Base-by-base conservation (phyloP, 441 rosid genomes). In the Caryocar brasiliense region DNA sequence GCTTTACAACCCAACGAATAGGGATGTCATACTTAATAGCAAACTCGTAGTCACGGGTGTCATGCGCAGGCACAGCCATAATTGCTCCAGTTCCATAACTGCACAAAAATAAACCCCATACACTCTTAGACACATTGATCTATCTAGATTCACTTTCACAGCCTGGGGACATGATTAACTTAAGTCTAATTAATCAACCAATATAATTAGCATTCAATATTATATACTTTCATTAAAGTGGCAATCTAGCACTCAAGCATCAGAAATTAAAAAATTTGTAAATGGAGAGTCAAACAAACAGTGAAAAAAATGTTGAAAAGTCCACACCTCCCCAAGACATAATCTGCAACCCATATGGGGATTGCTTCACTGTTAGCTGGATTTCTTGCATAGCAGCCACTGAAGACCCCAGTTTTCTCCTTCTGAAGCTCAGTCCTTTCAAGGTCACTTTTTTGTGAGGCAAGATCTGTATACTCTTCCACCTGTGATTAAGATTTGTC, bases 31-130 rank as follows among this genome's bases (percentile, higher is more conserved):
- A 83, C 74, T 78, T 85, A 36, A 67, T 36, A 17, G 98, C 96
- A 76, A 91, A 91, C 66, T 87, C 95, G 62, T 73, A 54, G 62
- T 91, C 98, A 51, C 95, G 82, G 11, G 71, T 54, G 50, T 91
- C 98, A 61, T 91, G 98, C 22, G 96, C 96, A 51, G 96, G 98
- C 38, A 87, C 98, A 2, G 96, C 96, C 96, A 91, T 85, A 55
- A 87, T 85, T 54, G 98, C 98, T 67, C 96, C 98, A 7, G 98
- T 91, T 65, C 98, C 96, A 58, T 87, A 91, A 66, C 98, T 91
- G 85, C 51, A 64, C 15, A 41, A 18, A 52, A 62, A 56, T 48
- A 48, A 54, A 59, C 8, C 23, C 26, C 14, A 33, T 40, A 51
- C 24, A 47, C 52, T 44, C n/a, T 39, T 50, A 30, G 24, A 40